Conservation (phyloP, 2,329 filamentous ascomycete species). For the Lachnellula occidentalis region DNA sequence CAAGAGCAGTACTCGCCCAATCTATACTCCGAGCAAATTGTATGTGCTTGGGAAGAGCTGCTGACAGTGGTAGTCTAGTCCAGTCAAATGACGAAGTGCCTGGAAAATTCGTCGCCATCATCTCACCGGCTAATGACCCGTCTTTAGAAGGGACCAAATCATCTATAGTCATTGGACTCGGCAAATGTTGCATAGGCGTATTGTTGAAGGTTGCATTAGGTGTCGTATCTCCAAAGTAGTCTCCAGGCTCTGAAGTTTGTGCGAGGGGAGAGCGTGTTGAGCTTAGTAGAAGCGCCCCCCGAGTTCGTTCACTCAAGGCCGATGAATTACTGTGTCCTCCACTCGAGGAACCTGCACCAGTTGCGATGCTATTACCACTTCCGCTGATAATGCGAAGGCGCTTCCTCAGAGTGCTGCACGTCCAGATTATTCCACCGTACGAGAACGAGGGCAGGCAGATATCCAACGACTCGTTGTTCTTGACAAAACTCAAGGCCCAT, state of each 20-base stretch:
- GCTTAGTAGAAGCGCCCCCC: neutral
- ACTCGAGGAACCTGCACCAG: constrained; percentile 17
- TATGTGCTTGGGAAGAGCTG: constrained; percentile 64
- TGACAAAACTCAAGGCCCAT: constrained; percentile 58
- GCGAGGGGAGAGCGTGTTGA: constrained; percentile 12
- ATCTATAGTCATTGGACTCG: constrained; percentile 5
- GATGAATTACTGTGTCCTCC: constrained; percentile 17
- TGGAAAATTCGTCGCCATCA: constrained; percentile 12
- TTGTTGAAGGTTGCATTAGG: neutral
- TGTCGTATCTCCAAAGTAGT: constrained; percentile 27
- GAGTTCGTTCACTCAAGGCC: constrained; percentile 14
- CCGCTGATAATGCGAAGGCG: constrained; percentile 65
- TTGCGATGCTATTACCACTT: constrained; percentile 32
- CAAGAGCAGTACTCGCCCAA: constrained; percentile 68
- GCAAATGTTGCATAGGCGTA: neutral
- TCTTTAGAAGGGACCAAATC: constrained; percentile 9
- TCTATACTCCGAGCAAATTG: constrained; percentile 65
- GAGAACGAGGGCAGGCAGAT: constrained; percentile 48
- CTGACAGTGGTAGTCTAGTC: constrained; percentile 63
- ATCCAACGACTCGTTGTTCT: constrained; percentile 47
- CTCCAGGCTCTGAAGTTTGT: constrained; percentile 15
- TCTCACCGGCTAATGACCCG: constrained; percentile 5
- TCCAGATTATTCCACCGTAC: constrained; percentile 66
- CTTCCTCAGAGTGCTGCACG: constrained; percentile 61
- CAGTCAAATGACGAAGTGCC: constrained; percentile 52